phyloP scores from a whole-genome alignment of 371 early-diverging fungal genomes.

The Apophysomyces variabilis region DNA sequence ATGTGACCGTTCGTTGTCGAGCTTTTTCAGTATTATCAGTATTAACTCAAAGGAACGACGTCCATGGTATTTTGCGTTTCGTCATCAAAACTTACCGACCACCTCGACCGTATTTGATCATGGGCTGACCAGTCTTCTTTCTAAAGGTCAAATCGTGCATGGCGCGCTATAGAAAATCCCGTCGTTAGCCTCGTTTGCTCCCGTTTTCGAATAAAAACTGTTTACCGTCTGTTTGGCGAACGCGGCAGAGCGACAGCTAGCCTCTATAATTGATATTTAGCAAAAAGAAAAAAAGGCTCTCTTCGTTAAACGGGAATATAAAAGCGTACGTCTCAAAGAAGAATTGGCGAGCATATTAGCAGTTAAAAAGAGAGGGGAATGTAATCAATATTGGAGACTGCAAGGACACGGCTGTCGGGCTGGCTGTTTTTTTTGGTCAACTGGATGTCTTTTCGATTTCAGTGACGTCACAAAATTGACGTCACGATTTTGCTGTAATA shows the following conservation, averaged over 20 bases:
- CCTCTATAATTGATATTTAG: conserved; percentile 24
- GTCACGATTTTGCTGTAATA: too few species aligned
- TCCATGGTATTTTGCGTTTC: background rate
- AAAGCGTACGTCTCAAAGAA: conserved; percentile 27
- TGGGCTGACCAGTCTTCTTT: conserved; percentile 70
- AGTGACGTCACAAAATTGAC: too few species aligned
- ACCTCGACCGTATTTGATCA: conserved; percentile 69
- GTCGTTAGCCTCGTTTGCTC: background rate
- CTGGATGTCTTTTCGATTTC: too few species aligned
- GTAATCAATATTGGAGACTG: background rate
- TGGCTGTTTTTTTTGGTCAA: too few species aligned
- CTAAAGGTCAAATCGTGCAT: conserved; percentile 71
- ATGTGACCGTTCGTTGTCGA: conserved; percentile 81
- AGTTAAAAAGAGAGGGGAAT: conserved; percentile 14
- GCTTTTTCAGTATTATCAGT: conserved; percentile 31
- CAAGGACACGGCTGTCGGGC: background rate
- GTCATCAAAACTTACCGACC: conserved; percentile 61
- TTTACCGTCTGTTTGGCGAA: conserved; percentile 35
- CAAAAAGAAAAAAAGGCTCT: background rate
- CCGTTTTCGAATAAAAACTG: background rate
- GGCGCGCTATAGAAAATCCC: conserved; percentile 53
- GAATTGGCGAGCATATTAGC: conserved; percentile 29
- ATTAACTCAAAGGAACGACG: background rate
- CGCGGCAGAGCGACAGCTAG: conserved; percentile 36
- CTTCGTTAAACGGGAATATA: background rate